Base-by-base conservation (phyloP, 2,329 filamentous ascomycete species). In the Claviceps quebecensis region DNA sequence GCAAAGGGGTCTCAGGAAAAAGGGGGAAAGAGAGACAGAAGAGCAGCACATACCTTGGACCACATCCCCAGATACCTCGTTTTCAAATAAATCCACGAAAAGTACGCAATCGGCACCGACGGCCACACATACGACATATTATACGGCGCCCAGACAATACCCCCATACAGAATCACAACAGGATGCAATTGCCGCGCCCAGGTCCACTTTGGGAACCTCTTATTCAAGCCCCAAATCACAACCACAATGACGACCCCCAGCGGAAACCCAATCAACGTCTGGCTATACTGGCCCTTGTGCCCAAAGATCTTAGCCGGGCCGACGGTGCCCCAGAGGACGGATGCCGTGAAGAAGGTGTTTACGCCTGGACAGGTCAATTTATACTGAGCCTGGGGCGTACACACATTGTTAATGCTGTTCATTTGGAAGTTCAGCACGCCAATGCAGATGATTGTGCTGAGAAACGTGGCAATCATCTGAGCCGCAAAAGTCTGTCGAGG, bases 401-500 rank as follows among this genome's bases (percentile, higher is more conserved):
- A 78, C 7, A 78, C 69, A n/a, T 65, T 64, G 0, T 66, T 59
- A 46, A 78, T 77, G 54, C 69, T 61, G 43, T 66, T 69, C 63
- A 77, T 69, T 59, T 76, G 73, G 59, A 72, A 73, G 55, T 72
- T 71, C 48, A 73, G 61, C 1, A 77, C 70, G 14, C 69, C 73
- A 3, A 72, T 70, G 54, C 71, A 74, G 43, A 77, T 69, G 45
- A 78, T 66, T 1, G 72, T 76, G 47, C 72, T 74, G 19, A 77
- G 63, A 19, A 80, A 65, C 2, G 76, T 81, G 37, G 77, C 76
- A 9, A 75, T 65, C 59, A 81, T 76, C 62, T 82, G 78, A 1
- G 77, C 77, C 22, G 69, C 64, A 56, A 82, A 83, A 3, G 78
- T 76, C 34, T 79, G 72, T 11, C 75, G 72, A 0, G 79, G 79